phyloP scores from a whole-genome alignment of 2,329 filamentous ascomycete species.

The Neocucurbitaria cava region DNA sequence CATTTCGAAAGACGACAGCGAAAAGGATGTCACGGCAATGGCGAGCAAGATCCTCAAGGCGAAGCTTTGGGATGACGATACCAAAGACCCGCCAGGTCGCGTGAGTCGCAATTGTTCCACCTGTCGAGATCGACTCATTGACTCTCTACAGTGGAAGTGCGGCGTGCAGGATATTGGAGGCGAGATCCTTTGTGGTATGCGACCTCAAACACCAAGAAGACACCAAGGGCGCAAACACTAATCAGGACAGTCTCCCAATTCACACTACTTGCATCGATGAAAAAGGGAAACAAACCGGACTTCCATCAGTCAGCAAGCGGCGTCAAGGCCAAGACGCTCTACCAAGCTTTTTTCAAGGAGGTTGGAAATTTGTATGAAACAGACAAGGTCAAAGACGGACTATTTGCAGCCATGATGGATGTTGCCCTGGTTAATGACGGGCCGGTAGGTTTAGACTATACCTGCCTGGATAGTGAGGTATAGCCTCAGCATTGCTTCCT shows the following conservation, averaged over 20 bases:
- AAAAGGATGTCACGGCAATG: conserved; percentile 83
- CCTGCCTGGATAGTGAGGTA: conserved; percentile 65
- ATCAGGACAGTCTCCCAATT: conserved; percentile 85
- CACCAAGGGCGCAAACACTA: conserved; percentile 19
- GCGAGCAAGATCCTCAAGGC: conserved; percentile 88
- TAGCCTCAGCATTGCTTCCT: conserved; percentile 36
- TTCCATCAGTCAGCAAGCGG: conserved; percentile 88
- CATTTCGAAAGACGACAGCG: conserved; percentile 86
- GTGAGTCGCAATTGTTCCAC: conserved; percentile 53
- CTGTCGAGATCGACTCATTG: conserved; percentile 8
- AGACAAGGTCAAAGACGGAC: conserved; percentile 88
- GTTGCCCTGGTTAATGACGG: conserved; percentile 90
- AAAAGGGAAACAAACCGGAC: conserved; percentile 93
- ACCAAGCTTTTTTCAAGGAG: conserved; percentile 81
- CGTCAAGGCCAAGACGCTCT: conserved; percentile 79
- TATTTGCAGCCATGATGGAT: conserved; percentile 99
- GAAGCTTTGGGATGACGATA: conserved; percentile 87
- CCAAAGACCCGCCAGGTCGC: conserved; percentile 62
- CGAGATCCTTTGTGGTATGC: conserved; percentile 89
- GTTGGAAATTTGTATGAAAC: conserved; percentile 74
- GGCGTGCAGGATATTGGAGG: conserved; percentile 87
- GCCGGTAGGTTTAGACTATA: conserved; percentile 69
- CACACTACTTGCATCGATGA: conserved; percentile 89
- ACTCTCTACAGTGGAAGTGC: conserved; percentile 76
- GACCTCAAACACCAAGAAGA: conserved; percentile 5